Evolutionary conservation across 1,139 yeast species (phyloP), one percentile per base, ranked within the genome.

Genomic region (Protomyces lactucae-debilis): DNA sequence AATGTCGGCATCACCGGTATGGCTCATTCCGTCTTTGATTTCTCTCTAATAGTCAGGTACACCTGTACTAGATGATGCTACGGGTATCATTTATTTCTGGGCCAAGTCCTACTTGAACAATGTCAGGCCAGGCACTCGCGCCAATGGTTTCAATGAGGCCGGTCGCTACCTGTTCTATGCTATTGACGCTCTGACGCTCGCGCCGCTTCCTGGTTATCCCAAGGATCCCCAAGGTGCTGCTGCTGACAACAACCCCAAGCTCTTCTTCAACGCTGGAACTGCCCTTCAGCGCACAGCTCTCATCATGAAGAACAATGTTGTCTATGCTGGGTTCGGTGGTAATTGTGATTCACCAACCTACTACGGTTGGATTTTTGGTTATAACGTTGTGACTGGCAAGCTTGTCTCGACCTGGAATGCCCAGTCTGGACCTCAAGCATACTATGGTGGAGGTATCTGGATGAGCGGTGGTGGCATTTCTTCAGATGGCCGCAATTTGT

Each of bases 311-410:
- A 55, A 55, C 37, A 45, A 28, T 36, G 48, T 39, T 18, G 59
- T 55, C 45, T 55, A 55, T 39, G 59, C 51, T 12, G 59, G 37
- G 1, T 55, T 55, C n/a, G 59, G 59, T 8, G 59, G 59, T 10
- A 39, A 55, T 18, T 55, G 59, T 18, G 59, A 55, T 23, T 16
- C 51, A 28, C 37, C 37, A 5, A 39, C n/a, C 6, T 55, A 55
- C 35, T 39, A 39, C 28, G 59, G 59, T 3, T 55, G 59, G 59
- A 28, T 55, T 23, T 2, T 43, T n/a, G 59, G 59, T 14, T 23
- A 39, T 21, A 39, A 40, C 6, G 16, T 18, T 4, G 25, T 39
- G 14, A n/a, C 28, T 23, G 59, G 59, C n/a, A 14, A 39, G 40
- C 35, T 55, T 12, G 59, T 40, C 36, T 18, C 48, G 23, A 6